Base-by-base conservation (phyloP, 495 filamentous ascomycete species). In the Lasiosphaeris hirsuta region DNA sequence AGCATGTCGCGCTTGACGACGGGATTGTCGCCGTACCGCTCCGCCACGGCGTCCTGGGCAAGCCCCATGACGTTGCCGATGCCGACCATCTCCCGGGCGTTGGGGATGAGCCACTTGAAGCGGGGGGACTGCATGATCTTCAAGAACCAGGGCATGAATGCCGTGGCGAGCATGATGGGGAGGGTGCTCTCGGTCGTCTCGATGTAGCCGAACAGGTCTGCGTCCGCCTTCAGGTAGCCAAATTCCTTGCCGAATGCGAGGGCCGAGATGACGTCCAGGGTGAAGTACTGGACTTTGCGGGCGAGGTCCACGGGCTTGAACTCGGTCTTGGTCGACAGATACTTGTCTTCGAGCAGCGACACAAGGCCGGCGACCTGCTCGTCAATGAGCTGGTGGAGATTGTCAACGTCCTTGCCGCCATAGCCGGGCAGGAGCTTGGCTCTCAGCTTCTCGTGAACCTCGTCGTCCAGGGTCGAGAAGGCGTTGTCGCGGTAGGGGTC, bases 221-320 rank as follows among this genome's bases (percentile, higher is more conserved):
- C 36, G 37, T 76, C 74, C 8, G 52, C 50, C 4, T 50, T 57
- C 5, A 76, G 54, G 43, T 69, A 69, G 8, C 74, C 72, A 48
- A 78, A 73, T 2, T 65, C 18, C 10, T 64, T 57, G 56, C 74
- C 75, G 15, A 74, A 68, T 8, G 66, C 68, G 40, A 73, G 56
- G 43, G 65, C 56, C 14, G 66, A 64, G 54, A 79, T 77, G 36
- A 77, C 60, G 52, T 78, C 75, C 7, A 77, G 48, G 15, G 75
- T 67, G 43, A 79, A 65, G 57, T 64, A 76, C 42, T 70, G 69
- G 1, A 66, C 63, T 42, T 64, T 75, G 8, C 60, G 65, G 5
- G 70, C 70, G 10, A 84, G 67, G 56, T 83, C 78, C 40, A 84
- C 50, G 0, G 74, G 72, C n/a, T 57, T 54, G 46, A 62, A 66